Conservation (phyloP, 2,329 filamentous ascomycete species). For the Verticillium isaacii region DNA sequence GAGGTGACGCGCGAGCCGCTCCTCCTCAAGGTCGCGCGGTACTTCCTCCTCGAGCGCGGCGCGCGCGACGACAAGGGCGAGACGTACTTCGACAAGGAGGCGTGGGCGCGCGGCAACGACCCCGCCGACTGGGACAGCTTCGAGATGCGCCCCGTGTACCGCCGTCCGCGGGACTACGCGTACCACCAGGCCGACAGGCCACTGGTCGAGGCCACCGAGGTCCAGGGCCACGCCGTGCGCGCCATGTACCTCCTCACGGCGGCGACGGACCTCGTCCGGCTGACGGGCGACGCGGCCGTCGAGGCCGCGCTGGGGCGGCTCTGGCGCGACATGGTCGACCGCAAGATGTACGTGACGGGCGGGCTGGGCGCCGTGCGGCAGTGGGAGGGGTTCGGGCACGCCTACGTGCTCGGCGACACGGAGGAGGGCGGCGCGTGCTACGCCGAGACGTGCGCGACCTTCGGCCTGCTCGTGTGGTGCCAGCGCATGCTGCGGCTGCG, state of each 20-base stretch:
- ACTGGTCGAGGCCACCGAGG: slow-evolving; percentile 44
- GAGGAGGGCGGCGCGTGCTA: slow-evolving; percentile 4
- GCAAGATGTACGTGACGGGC: slow-evolving; percentile 59
- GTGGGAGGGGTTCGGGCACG: slow-evolving; percentile 3
- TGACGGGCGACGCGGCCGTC: slow-evolving; percentile 22
- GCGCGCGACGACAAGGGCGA: slow-evolving; percentile 41
- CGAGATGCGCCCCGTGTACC: slow-evolving; percentile 32
- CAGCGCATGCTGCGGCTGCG: slow-evolving; percentile 2
- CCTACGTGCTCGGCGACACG: background rate
- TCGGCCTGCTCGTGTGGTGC: slow-evolving; percentile 3
- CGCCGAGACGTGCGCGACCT: slow-evolving; percentile 5
- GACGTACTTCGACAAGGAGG: slow-evolving; percentile 51
- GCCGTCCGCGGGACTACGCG: slow-evolving; percentile 28
- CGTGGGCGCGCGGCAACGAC: slow-evolving; percentile 34
- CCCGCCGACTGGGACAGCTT: slow-evolving; percentile 14
- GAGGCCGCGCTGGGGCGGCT: slow-evolving; percentile 36
- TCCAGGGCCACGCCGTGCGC: slow-evolving; percentile 56
- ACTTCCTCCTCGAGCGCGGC: slow-evolving; percentile 54
- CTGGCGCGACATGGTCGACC: slow-evolving; percentile 56
- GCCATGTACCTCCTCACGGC: slow-evolving; percentile 56
- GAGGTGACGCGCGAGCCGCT: slow-evolving; percentile 26
- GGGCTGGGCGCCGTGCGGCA: slow-evolving; percentile 44
- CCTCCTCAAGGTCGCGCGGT: slow-evolving; percentile 37
- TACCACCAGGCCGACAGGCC: slow-evolving; percentile 54
- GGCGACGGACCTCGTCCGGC: slow-evolving; percentile 44